These are phyloP conservation scores for Elongisporangium undulatum DNA, from an alignment of 352 stramenopile species.

Conservation along the genomic window DNA sequence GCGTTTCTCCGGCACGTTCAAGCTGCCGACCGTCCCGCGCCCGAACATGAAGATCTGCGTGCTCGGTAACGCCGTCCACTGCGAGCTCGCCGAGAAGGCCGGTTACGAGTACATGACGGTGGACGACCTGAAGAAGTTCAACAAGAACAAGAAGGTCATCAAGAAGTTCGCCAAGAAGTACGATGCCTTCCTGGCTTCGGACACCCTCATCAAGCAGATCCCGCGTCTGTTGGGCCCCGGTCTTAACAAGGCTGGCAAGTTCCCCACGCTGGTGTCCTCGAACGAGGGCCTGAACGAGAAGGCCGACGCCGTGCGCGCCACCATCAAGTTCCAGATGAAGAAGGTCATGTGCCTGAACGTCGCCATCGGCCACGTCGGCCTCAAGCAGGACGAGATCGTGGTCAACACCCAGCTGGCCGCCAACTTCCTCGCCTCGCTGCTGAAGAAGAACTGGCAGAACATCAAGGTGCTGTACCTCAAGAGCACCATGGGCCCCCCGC, in stretches of 20 bases:
- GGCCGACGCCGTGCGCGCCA: slow-evolving; percentile 96
- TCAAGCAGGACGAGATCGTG: slow-evolving; percentile 94
- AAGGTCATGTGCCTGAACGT: slow-evolving; percentile 99
- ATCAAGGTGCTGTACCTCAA: slow-evolving; percentile 99
- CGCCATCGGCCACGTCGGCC: slow-evolving; percentile 95
- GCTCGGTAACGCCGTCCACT: slow-evolving; percentile 98
- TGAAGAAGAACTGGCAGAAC: slow-evolving; percentile 99
- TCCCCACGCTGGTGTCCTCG: slow-evolving; percentile 95
- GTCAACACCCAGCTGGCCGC: slow-evolving; percentile 98
- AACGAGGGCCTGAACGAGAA: slow-evolving; percentile 97
- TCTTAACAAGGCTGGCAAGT: slow-evolving; percentile 99
- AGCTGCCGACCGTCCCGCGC: slow-evolving; percentile 94
- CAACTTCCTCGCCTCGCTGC: slow-evolving; percentile 99
- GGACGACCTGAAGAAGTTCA: slow-evolving; percentile 99
- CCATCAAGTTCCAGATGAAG: slow-evolving; percentile 99
- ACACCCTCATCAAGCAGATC: slow-evolving; percentile 99
- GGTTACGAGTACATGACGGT: slow-evolving; percentile 98
- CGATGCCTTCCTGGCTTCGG: slow-evolving; percentile 99
- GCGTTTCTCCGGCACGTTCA: slow-evolving; percentile 99
- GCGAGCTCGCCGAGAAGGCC: slow-evolving; percentile 97
- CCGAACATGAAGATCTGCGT: slow-evolving; percentile 98
- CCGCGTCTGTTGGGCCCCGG: slow-evolving; percentile 98
- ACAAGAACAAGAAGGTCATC: slow-evolving; percentile 99
- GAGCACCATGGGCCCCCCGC: slow-evolving; percentile 97
- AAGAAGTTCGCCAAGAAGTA: slow-evolving; percentile 99